A percentile compares a stretch with the other conserved stretches of the same genome.
Conservation (phyloP, 2,329 filamentous ascomycete species). For the Fusarium poae region DNA sequence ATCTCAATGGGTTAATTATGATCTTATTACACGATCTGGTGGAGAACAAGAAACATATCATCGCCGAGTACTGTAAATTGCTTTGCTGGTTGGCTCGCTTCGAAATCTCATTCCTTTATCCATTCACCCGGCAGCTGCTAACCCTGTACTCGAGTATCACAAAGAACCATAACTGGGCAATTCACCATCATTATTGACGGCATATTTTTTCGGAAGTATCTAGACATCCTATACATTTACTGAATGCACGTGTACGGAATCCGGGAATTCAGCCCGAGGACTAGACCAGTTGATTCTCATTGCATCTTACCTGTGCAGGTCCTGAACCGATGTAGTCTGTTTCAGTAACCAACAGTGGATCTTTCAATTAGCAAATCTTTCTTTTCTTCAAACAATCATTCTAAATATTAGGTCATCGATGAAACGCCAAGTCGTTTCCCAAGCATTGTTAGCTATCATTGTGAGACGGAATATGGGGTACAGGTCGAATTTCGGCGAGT, state of each 20-base stretch:
- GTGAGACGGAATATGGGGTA: background rate
- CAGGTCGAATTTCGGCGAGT: conserved; percentile 31
- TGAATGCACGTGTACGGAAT: conserved; percentile 1
- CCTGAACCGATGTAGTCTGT: background rate
- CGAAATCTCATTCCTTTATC: conserved; percentile 18
- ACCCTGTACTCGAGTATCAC: background rate
- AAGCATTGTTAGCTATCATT: background rate
- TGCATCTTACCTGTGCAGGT: background rate
- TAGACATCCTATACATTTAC: background rate
- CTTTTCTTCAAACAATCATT: background rate
- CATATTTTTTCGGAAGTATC: background rate
- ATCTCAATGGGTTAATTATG: background rate
- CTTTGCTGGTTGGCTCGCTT: conserved; percentile 32
- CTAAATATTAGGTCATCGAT: background rate
- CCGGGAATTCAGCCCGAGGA: background rate
- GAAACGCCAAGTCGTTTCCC: background rate
- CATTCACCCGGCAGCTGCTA: conserved; percentile 32
- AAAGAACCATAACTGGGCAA: background rate
- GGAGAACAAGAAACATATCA: background rate
- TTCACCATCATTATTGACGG: background rate
- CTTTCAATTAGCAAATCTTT: background rate
- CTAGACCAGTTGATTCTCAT: background rate
- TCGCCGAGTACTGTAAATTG: background rate
- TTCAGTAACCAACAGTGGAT: background rate
- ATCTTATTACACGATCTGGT: conserved; percentile 17